Conservation (phyloP, 1,139 yeast species). For the Blastobotrys ciferrii region DNA sequence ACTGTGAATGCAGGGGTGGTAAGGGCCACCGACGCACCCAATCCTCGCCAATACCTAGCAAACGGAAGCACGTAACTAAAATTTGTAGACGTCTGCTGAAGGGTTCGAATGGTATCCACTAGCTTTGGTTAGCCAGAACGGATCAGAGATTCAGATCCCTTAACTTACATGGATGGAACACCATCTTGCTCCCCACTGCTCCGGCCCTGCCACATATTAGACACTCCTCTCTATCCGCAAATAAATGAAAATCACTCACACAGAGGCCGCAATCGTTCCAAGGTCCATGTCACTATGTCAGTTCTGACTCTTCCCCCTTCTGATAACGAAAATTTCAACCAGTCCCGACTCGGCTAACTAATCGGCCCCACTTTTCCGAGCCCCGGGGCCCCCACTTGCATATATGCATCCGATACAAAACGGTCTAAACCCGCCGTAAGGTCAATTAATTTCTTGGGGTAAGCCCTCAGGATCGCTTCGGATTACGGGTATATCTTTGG, state of each 20-base stretch:
- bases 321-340: neutral
- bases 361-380: no score
- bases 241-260: slow-evolving; percentile 20
- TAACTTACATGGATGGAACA: slow-evolving; percentile 38
- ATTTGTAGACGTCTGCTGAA: slow-evolving; percentile 42
- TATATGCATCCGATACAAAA: no score
- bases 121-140: slow-evolving; percentile 1
- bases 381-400: no score
- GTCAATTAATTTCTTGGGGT: no score
- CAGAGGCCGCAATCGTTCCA: slow-evolving; percentile 31
- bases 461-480: no score
- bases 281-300: slow-evolving; percentile 27
- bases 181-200: slow-evolving; percentile 37
- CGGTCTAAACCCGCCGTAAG: no score
- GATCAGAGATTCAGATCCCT: neutral
- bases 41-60: slow-evolving; percentile 42
- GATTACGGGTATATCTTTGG: no score
- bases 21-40: slow-evolving; percentile 40
- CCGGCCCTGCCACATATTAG: slow-evolving; percentile 29
- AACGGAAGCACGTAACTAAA: slow-evolving; percentile 38
- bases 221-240: neutral
- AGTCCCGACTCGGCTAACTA: neutral
- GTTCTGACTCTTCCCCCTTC: neutral
- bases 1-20: slow-evolving; percentile 46
- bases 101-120: slow-evolving; percentile 42